Evolutionary conservation across 2,329 filamentous ascomycete genomes (phyloP), one percentile per base, ranked within the genome.

Genomic region (Cladophialophora immunda): DNA sequence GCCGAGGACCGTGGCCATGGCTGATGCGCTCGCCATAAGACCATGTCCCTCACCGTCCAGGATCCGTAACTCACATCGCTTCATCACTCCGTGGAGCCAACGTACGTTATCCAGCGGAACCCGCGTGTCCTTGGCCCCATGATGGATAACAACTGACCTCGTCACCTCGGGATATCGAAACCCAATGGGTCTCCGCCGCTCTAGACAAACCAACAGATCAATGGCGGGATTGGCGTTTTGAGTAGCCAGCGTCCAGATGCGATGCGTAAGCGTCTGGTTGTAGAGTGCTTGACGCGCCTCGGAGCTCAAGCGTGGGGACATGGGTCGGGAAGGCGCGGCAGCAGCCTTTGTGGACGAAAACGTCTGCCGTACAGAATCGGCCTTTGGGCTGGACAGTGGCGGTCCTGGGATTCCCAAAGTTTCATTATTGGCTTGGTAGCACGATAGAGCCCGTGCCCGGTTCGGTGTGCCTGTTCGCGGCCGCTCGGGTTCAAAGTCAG

Each of bases 141-240:
- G 95, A 75, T 97, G 94, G 71, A 99, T 97, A 27, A 97, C 90
- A 0, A 98, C 92, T 0, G 92, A 88, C 8, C 93, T 88, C 5
- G 91, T 96, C 71, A 99, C 97, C 76, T 99, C 95, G 19, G 97
- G 94, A 76, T 99, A 99, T 58, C 94, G 89, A 81, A 99, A 99
- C 0, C 95, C 95, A 73, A 99, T 97, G 0, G 92, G 89, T 74
- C 97, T 93, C 30, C 92, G 87, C 25, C 95, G 89, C 78, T 99
- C 95, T 1, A 99, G 84, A 76, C 95, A 99, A 5, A 97, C 92
- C 0, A 99, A 83, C 19, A 99, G 82, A 78, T 99, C 95, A 0
- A 97, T 92, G 0, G 95, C 94, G 0, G 95, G 95, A 76, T 99
- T 98, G 1, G 94, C 93, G 58, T 94, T 91, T 0, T 90, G 90